Evolutionary conservation across 495 filamentous ascomycete species (phyloP), one percentile per base, ranked within the genome.

Genomic region (Penicillium alfredii): DNA sequence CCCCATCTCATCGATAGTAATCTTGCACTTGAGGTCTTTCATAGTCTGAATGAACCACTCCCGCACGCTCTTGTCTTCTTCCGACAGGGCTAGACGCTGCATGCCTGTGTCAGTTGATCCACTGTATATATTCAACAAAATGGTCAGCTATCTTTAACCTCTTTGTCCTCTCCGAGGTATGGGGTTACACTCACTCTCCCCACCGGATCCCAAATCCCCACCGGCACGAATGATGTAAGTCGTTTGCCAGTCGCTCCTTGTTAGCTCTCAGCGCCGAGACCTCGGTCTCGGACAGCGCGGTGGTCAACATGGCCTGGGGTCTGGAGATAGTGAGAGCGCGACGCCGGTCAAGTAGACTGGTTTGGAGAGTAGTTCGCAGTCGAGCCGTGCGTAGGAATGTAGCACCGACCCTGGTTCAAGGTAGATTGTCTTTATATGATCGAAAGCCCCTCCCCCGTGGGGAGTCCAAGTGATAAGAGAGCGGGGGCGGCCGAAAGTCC

Each of bases 41-140:
- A 79, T 81, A 8, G 78, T 80, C 18, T 79, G 54, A 6, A 82
- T 72, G 43, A 90, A 87, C 84, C 84, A 90, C 45, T 86, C 76
- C 21, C 84, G 76, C 12, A 73, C 83, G 44, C 72, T 51, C 48
- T 81, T 84, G 57, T 88, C 85, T 13, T 77, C 67, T 49, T 86
- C 73, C 19, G 78, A 78, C 15, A 90, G 61, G 11, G 85, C 66
- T 3, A 88, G 76, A 13, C 69, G 75, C 35, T 71, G 73, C 78
- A 83, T 82, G 31, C 80, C 80, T 13, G 72, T 78, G 33, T 84
- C 77, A 27, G 71, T 80, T 27, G 67, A 47, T 15, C 57, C 66
- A 32, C 77, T 81, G 30, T 14, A 28, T n/a, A n/a, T n/a, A n/a
- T n/a, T n/a, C n/a, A n/a, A n/a, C n/a, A n/a, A n/a, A n/a, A n/a